Evolutionary conservation across 139 green algal genomes (phyloP), one percentile per base, ranked within the genome.

Genomic region (Chlorella sp.): DNA sequence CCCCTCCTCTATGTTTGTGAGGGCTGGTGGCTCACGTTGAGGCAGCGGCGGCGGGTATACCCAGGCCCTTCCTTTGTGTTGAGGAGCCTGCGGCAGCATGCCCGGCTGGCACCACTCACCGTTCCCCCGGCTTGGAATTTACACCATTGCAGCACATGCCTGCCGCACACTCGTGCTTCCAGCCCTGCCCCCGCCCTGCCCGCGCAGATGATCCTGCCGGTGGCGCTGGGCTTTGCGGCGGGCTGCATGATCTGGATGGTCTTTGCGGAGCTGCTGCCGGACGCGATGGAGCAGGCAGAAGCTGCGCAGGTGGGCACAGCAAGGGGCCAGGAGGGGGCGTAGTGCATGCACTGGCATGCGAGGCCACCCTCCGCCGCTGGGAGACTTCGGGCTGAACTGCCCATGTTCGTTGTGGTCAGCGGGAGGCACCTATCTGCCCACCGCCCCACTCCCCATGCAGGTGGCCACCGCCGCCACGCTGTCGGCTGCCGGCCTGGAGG

Each of bases 191-290:
- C 73, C 73, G 4, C 51, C 24, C 38, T 24, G 34, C 17, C 19
- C 24, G 0, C 56, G 41, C 40, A 82, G 73, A 76, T 80, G 5
- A 86, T 99, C 79, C 92, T 99, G 80, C 97, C 97, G 0, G 65
- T 98, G 34, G 96, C 93, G 14, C 86, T 99, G 76, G 97, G 97
- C 69, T 99, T 99, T 91, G 97, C 97, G 1, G 97, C 97, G 4
- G 97, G 97, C 40, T 99, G 97, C 94, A 99, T 99, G 97, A 90
- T 98, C 22, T 99, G 96, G 96, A 98, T 99, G 54, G 96, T 98
- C 60, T 96, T 98, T 81, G 96, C 95, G 2, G 97, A 99, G 91
- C 90, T 99, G 43, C 90, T 99, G 58, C 97, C 97, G 1, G 97
- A 99, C 58, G 94, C 96, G 11, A 86, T 99, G 73, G 93, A 94